Evolutionary conservation across 2,329 filamentous ascomycete species (phyloP), one percentile per base, ranked within the genome.

Genomic region (Aspergillus sp.): DNA sequence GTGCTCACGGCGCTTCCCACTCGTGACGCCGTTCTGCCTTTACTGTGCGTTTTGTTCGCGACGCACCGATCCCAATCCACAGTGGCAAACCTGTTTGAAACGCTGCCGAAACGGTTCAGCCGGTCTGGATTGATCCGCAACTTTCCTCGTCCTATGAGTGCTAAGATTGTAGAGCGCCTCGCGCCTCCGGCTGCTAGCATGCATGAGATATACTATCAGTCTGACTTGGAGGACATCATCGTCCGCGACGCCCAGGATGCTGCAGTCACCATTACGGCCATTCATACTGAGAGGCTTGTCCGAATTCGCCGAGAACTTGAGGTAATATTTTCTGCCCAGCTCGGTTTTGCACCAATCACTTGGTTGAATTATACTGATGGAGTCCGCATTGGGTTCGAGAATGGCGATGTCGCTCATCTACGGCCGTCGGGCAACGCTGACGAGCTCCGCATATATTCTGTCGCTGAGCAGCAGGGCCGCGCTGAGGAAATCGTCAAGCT

Each of bases 371-470:
- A 63, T 36, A 63, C 60, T 5, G 60, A 64, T 27, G 60, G 61
- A 10, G 54, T 63, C 1, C 58, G 60, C n/a, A 53, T 62, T 29
- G 53, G 55, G 11, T 63, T 64, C 40, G 42, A 47, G 8, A 62
- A 59, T 34, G 59, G 59, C 26, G 60, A 63, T 48, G 61, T 64
- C 6, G 60, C 60, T 43, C 60, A 64, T 37, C 49, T 63, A 29
- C 58, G 61, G 3, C 61, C 61, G 5, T 64, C 61, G 7, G 61
- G 61, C 5, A 64, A 63, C 27, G 60, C 61, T 8, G 60, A 64
- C 47, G 60, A 64, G 33, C 53, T 64, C 2, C 60, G 61, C 8
- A 63, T 64, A 31, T 64, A 64, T 37, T 48, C 59, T 29, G 60
- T 64, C 11, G 58, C 58, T 8, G 52, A 64, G 40, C 52, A 43